Evolutionary conservation across 2,329 filamentous ascomycete species (phyloP).

Genomic region (Ceratocystis cacaofunesta): DNA sequence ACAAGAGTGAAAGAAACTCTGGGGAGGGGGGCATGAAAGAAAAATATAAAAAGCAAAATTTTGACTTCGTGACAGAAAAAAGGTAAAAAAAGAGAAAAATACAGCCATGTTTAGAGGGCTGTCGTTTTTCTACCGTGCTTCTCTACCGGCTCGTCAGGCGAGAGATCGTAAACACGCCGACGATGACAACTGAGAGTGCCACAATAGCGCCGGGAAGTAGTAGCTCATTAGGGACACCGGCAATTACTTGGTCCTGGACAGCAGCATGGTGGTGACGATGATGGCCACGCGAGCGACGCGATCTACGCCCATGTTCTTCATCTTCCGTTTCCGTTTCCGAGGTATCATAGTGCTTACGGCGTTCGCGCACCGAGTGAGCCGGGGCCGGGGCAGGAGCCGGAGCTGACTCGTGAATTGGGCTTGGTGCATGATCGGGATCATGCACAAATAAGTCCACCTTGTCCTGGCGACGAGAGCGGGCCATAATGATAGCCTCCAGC

Average conservation of each 20-base stretch:
- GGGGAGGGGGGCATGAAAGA: neutral
- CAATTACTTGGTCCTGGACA: conserved; percentile 63
- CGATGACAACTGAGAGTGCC: conserved; percentile 84
- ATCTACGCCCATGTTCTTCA: conserved; percentile 32
- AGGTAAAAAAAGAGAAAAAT: neutral
- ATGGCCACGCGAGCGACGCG: conserved; percentile 27
- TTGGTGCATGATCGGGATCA: conserved; percentile 75
- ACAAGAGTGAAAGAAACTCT: neutral
- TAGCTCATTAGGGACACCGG: conserved; percentile 85
- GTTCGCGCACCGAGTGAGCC: conserved; percentile 33
- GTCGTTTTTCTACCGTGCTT: conserved; percentile 3
- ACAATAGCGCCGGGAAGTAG: conserved; percentile 87
- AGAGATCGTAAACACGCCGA: conserved; percentile 81
- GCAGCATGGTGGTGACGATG: conserved; percentile 19
- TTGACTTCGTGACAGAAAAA: conserved; percentile 7
- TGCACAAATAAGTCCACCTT: conserved; percentile 98
- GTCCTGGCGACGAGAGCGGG: conserved; percentile 60
- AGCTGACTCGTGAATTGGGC: conserved; percentile 28
- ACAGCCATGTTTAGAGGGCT: neutral
- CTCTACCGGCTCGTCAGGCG: conserved; percentile 44
- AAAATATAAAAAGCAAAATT: neutral
- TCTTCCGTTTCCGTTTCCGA: conserved; percentile 47
- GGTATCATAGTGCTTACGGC: conserved; percentile 32
- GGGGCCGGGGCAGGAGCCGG: conserved; percentile 33
- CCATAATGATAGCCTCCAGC: conserved; percentile 73